Evolutionary conservation across 202 grass and related monocot genomes (phyloP), one percentile per base, ranked within the genome.

Genomic region (Schoenoplectus tabernaemontani): DNA sequence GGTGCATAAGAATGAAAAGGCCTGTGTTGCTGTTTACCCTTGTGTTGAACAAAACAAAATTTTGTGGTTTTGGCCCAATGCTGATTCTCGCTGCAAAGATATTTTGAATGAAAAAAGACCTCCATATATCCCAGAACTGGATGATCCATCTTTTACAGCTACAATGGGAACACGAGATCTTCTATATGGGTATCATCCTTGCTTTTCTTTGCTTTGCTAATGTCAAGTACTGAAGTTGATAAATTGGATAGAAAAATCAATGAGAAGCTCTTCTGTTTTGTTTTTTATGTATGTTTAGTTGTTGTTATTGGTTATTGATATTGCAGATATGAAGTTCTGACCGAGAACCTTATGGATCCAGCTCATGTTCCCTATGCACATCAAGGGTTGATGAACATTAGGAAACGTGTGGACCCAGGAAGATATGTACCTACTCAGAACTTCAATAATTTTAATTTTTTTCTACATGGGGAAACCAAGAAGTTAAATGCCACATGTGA

Each of bases 341-440:
- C 83, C 13, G 94, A 97, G 82, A 97, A 97, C 77, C 91, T 97
- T 34, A 87, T 97, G 84, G 94, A 97, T 78, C 87, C 94, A 82
- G 86, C 94, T 37, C 94, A 97, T 37, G 91, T 93, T 38, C 87
- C 80, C 0, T 97, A 97, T 79, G 91, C 94, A 1, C 94, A 97
- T 79, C 84, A 39, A 78, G 94, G 94, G 28, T 39, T 97, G 61
- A 88, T 97, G 80, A 85, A 79, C 0, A 65, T 86, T 7, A 80
- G 75, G 30, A 90, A 87, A 66, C 82, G 59, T 51, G 85, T 77
- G 79, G 88, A 90, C 30, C 92, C 92, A 5, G 87, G 77, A 59
- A 97, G 94, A 97, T 97, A 92, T 76, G 91, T 84, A 64, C 60
- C 85, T 87, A 19, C 79, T 41, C 75, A 26, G 77, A 59, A 83